These are phyloP conservation scores for Epichloe festucae DNA, from an alignment of 2,329 filamentous ascomycete genomes.

Conservation along the genomic window DNA sequence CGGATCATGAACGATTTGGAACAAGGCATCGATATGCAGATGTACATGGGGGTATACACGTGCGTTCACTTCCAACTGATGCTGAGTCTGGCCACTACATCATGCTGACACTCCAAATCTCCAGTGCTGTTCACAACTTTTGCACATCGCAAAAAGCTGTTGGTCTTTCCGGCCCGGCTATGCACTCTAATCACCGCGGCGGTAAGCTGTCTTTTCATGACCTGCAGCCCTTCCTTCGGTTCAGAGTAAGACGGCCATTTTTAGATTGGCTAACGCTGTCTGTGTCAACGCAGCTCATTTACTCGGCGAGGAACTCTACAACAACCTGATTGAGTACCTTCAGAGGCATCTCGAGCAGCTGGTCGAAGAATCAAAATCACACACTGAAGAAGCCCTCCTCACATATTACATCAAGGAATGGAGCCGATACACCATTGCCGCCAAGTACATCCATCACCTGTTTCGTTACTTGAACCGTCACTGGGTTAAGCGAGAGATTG, in stretches of 20 bases:
- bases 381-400: constrained; percentile 81
- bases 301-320: constrained; percentile 90
- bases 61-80: constrained; percentile 21
- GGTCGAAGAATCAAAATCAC: constrained; percentile 57
- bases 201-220: constrained; percentile 32
- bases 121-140: constrained; percentile 89
- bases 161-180: constrained; percentile 34
- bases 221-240: not conserved
- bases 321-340: constrained; percentile 78
- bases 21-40: constrained; percentile 86
- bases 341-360: constrained; percentile 62
- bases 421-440: constrained; percentile 87
- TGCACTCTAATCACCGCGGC: constrained; percentile 38
- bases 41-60: constrained; percentile 98
- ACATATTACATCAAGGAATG: constrained; percentile 94
- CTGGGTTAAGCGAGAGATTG: constrained; percentile 98
- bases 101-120: constrained; percentile 21
- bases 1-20: constrained; percentile 89
- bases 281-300: constrained; percentile 55
- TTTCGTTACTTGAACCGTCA: constrained; percentile 95
- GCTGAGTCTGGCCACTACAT: not conserved
- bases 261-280: not conserved
- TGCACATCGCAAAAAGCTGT: constrained; percentile 95
- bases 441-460: constrained; percentile 93
- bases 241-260: not conserved